Evolutionary conservation across 306 rosid species (phyloP).

Genomic region (Cicer chorassanicum): DNA sequence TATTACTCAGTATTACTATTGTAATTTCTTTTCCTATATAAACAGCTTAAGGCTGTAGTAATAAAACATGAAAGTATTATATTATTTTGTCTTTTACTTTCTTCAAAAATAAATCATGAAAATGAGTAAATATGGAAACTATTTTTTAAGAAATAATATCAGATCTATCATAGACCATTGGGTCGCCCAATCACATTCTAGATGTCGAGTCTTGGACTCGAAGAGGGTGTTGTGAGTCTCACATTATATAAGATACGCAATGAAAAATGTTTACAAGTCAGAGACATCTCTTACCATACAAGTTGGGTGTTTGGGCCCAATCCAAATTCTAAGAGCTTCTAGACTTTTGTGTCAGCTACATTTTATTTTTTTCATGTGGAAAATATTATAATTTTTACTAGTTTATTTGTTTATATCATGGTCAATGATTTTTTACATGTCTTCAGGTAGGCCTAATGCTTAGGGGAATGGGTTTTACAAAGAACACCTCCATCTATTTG

Average conservation of each 20-base stretch:
- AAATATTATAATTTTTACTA: background rate
- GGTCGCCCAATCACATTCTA: too few species aligned
- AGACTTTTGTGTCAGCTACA: background rate
- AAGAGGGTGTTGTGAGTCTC: too few species aligned
- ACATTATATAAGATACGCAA: too few species aligned
- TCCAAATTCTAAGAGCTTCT: slow-evolving; percentile 24
- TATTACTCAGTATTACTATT: too few species aligned
- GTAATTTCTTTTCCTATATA: too few species aligned
- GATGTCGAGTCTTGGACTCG: too few species aligned
- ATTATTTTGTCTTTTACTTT: too few species aligned
- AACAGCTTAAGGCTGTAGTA: too few species aligned
- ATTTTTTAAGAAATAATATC: background rate
- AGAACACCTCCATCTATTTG: slow-evolving; percentile 80
- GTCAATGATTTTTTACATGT: slow-evolving; percentile 41
- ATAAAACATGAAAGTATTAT: too few species aligned
- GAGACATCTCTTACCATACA: background rate
- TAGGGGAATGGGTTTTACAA: slow-evolving; percentile 93
- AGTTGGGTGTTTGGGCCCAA: background rate
- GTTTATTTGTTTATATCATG: slow-evolving; percentile 3
- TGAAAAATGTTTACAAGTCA: background rate
- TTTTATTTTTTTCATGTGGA: background rate
- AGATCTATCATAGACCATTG: too few species aligned
- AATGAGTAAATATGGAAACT: slow-evolving; percentile 14
- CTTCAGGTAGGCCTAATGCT: slow-evolving; percentile 95
- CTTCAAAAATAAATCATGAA: background rate